Evolutionary conservation across 805 yeast species (phyloP).

Genomic region (Candida rishiriensis): DNA sequence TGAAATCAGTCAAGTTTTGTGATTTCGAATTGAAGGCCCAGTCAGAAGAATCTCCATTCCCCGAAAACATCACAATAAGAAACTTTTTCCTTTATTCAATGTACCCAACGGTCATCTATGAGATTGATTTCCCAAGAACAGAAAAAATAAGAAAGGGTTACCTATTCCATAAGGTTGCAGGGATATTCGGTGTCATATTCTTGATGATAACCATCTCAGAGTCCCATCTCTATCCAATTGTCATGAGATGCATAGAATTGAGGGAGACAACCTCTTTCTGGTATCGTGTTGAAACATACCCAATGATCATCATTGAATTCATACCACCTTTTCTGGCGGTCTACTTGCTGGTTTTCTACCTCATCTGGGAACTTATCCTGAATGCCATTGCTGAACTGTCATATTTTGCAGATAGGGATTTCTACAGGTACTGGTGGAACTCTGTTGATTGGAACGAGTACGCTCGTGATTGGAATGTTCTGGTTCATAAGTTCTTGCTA

Average conservation of each 20-base stretch:
- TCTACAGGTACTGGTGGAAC: conserved; percentile 98
- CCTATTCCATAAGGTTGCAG: conserved; percentile 63
- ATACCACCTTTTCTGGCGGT: conserved; percentile 75
- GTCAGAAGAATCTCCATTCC: conserved; percentile 50
- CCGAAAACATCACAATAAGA: conserved; percentile 57
- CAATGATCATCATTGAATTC: conserved; percentile 62
- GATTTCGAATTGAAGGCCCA: conserved; percentile 64
- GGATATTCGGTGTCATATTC: conserved; percentile 81
- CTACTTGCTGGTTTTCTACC: conserved; percentile 74
- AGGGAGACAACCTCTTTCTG: conserved; percentile 41
- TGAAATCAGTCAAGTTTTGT: conserved; percentile 62
- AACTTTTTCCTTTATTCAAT: conserved; percentile 77
- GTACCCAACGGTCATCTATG: conserved; percentile 87
- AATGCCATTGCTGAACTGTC: conserved; percentile 89
- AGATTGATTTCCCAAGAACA: conserved; percentile 78
- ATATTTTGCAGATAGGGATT: conserved; percentile 81
- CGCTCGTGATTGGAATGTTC: conserved; percentile 90
- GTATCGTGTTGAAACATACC: conserved; percentile 44
- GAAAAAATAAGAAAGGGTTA: conserved; percentile 62
- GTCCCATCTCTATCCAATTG: conserved; percentile 68
- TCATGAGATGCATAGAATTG: conserved; percentile 52
- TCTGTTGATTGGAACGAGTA: conserved; percentile 91
- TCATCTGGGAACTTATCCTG: conserved; percentile 94
- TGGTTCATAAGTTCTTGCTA: conserved; percentile 83
- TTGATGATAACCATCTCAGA: conserved; percentile 81